These are phyloP conservation scores for Psilocybe sp. DNA, from an alignment of 768 basidiomycete genomes.

Conservation along the genomic window DNA sequence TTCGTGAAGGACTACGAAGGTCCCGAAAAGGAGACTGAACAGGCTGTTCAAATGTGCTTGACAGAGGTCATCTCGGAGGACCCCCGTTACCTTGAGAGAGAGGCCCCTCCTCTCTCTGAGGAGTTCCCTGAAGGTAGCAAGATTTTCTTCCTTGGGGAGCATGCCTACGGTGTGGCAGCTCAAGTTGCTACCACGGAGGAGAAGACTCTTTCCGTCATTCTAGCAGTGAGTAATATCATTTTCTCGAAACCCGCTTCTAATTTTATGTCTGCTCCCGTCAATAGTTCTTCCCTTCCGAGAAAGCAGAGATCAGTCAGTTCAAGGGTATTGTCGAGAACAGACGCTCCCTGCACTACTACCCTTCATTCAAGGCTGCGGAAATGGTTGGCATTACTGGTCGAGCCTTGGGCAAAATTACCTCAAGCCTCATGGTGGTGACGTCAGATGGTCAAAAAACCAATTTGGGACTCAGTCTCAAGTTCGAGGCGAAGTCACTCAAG, in stretches of 20 bases:
- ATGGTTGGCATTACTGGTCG: constrained; percentile 72
- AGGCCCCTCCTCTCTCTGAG: constrained; percentile 75
- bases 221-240: constrained; percentile 60
- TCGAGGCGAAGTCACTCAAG: constrained; percentile 90
- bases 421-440: constrained; percentile 86
- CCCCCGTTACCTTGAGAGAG: constrained; percentile 79
- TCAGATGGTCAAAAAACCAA: constrained; percentile 80
- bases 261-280: neutral
- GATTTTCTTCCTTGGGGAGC: constrained; percentile 94
- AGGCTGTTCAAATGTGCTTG: constrained; percentile 85
- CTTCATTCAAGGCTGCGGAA: constrained; percentile 77
- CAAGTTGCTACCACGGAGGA: constrained; percentile 77
- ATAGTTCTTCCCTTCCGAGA: constrained; percentile 88
- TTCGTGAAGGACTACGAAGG: constrained; percentile 94
- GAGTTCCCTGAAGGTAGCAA: constrained; percentile 90
- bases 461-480: constrained; percentile 92
- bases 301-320: constrained; percentile 75
- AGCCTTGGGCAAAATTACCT: constrained; percentile 86
- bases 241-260: neutral
- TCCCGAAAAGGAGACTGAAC: constrained; percentile 76
- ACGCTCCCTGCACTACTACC: constrained; percentile 59
- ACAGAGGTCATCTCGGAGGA: constrained; percentile 84
- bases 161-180: constrained; percentile 94
- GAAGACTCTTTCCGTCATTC: constrained; percentile 70
- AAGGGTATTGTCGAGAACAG: constrained; percentile 59